Evolutionary conservation across 2,329 filamentous ascomycete species (phyloP), one percentile per base, ranked within the genome.

Genomic region (Decorospora gaudefroyi): DNA sequence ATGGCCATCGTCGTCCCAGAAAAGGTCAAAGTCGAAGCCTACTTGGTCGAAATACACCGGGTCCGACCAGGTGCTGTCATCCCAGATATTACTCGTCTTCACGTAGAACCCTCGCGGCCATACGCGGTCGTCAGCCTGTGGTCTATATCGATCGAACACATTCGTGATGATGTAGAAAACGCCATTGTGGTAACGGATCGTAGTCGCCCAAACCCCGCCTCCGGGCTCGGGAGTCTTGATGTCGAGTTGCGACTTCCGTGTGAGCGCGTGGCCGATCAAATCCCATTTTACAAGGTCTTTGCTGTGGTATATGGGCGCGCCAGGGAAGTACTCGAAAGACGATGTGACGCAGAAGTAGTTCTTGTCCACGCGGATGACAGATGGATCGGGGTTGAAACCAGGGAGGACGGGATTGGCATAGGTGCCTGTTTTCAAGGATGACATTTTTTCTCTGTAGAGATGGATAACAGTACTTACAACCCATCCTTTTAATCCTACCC

Each of bases 1-100:
- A 37, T 72, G 76, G 0, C 78, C 80, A 36, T 82, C 75, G 0
- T 74, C 72, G 28, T 82, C 76, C 77, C 79, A 83, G 54, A 82
- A 79, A 0, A 64, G 23, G 35, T 61, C 57, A 12, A 59, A 52
- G 13, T 62, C 59, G 31, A 62, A 61, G 0, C 59, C 59, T 7
- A 52, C 36, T 16, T 59, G 51, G 19, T 61, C 59, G 29, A 59
- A 64, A 22, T 53, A 57, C 6, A 62, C 46, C 4, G 60, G 59
- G 3, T 61, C 57, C 5, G 51, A 55, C 60, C 60, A 64, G 4
- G 25, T 46, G 3, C 42, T 38, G 5, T 53, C 42, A 7, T 47
- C 42, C 28, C 49, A 52, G 22, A 59, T 57, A 21, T 64, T 39
- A 12, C 41, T 39, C 3, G 59, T 61, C 41, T 44, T 53, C n/a